These are phyloP conservation scores for Sporormia fimetaria DNA, from an alignment of 495 filamentous ascomycete genomes.

Conservation along the genomic window DNA sequence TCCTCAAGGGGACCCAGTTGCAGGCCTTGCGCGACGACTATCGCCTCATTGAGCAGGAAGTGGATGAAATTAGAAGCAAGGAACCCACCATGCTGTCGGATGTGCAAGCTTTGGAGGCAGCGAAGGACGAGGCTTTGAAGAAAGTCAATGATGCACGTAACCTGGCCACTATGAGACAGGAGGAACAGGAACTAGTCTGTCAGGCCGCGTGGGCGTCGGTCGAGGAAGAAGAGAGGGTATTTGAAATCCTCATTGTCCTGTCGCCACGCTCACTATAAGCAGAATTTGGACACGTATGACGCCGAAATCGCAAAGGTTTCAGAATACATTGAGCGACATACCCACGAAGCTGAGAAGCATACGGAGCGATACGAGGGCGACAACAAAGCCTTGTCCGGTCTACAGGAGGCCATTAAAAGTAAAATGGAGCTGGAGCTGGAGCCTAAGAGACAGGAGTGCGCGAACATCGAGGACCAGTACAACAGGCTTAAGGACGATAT, in stretches of 20 bases:
- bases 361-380: slow-evolving; percentile 34
- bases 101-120: slow-evolving; percentile 16
- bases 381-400: slow-evolving; percentile 31
- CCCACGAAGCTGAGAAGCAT: slow-evolving; percentile 32
- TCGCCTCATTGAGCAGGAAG: slow-evolving; percentile 53
- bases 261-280: too few species aligned
- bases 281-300: too few species aligned
- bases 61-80: slow-evolving; percentile 1
- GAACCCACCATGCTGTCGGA: too few species aligned
- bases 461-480: slow-evolving; percentile 32
- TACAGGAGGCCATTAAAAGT: slow-evolving; percentile 29
- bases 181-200: too few species aligned
- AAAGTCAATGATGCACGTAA: too few species aligned
- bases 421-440: slow-evolving; percentile 31
- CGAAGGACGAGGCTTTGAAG: too few species aligned
- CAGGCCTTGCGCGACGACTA: slow-evolving; percentile 91
- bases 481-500: slow-evolving; percentile 23
- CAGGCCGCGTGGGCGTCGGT: too few species aligned
- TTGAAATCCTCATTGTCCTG: too few species aligned
- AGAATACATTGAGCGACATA: slow-evolving; percentile 35
- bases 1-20: slow-evolving; percentile 87
- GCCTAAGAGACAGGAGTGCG: slow-evolving; percentile 33
- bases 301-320: slow-evolving; percentile 36
- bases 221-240: too few species aligned
- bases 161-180: too few species aligned